Evolutionary conservation across 257 asterid genomes (phyloP).

Genomic region (Lycium barbarum): DNA sequence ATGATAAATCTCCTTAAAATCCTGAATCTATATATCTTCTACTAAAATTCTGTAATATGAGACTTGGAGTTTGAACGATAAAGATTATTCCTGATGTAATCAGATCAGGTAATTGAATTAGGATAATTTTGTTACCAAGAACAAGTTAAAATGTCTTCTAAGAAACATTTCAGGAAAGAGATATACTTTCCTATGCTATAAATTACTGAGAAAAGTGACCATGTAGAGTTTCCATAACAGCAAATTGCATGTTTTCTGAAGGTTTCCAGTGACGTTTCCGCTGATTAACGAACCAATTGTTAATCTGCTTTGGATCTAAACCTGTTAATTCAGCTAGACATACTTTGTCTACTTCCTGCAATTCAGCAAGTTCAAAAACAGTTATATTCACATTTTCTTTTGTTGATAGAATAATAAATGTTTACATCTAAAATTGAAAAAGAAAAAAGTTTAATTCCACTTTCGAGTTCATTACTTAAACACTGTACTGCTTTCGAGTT

Average conservation of each 20-base stretch:
- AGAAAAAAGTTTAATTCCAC: neutral
- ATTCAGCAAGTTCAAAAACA: neutral
- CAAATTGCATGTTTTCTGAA: constrained; percentile 11
- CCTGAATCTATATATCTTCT: too few relatives aligned
- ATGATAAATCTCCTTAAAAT: too few relatives aligned
- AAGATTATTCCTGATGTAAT: neutral
- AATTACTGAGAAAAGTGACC: constrained; percentile 19
- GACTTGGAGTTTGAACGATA: neutral
- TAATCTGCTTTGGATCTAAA: constrained; percentile 29
- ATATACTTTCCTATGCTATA: neutral
- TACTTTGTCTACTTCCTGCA: constrained; percentile 11
- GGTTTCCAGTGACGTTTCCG: constrained; percentile 28
- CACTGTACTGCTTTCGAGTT: too few relatives aligned
- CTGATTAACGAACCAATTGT: constrained; percentile 28
- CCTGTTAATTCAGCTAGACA: constrained; percentile 20
- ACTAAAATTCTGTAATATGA: neutral
- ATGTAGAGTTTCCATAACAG: neutral
- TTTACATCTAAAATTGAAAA: neutral
- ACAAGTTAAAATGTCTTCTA: neutral
- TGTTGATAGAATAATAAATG: too few relatives aligned
- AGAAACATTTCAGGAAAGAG: neutral
- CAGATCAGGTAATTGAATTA: too few relatives aligned
- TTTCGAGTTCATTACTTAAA: too few relatives aligned
- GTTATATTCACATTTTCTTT: too few relatives aligned
- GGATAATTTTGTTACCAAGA: too few relatives aligned